Evolutionary conservation across 495 filamentous ascomycete genomes (phyloP).

Genomic region (Penicillium fimorum): DNA sequence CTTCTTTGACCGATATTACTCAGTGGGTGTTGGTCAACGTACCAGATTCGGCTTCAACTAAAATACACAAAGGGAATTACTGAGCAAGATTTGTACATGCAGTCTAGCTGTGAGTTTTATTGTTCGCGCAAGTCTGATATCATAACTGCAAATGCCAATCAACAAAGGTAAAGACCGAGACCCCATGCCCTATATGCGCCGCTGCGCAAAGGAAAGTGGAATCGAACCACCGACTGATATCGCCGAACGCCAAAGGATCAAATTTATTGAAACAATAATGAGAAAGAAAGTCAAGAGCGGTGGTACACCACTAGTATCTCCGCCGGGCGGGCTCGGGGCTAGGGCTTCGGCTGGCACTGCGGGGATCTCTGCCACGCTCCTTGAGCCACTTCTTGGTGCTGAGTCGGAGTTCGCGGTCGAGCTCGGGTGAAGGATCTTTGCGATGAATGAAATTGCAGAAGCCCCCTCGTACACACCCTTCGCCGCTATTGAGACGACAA

Average conservation of each 20-base stretch:
- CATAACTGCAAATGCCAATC: slow-evolving; percentile 25
- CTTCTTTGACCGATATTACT: background rate
- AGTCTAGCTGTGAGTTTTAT: slow-evolving; percentile 8
- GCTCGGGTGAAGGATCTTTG: slow-evolving; percentile 84
- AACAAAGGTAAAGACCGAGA: slow-evolving; percentile 20
- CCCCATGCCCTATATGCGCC: slow-evolving; percentile 18
- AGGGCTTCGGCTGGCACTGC: slow-evolving; percentile 73
- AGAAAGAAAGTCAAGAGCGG: slow-evolving; percentile 9
- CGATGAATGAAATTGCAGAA: slow-evolving; percentile 99
- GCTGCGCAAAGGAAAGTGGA: slow-evolving; percentile 22
- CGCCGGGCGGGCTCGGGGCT: slow-evolving; percentile 74
- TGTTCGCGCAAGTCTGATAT: slow-evolving; percentile 23
- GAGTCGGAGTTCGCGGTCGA: slow-evolving; percentile 84
- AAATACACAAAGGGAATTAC: background rate
- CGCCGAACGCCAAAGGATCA: slow-evolving; percentile 33
- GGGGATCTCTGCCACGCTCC: slow-evolving; percentile 76
- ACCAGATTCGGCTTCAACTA: background rate
- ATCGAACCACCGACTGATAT: slow-evolving; percentile 22
- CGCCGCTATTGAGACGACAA: slow-evolving; percentile 89
- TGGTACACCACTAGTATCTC: slow-evolving; percentile 50
- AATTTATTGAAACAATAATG: slow-evolving; percentile 15
- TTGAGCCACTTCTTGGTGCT: slow-evolving; percentile 95
- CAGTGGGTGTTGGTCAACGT: background rate
- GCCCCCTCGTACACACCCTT: slow-evolving; percentile 92
- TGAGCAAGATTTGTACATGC: background rate